Percentiles rank a stretch among this genome's conserved stretches.
Evolutionary conservation across 139 green algal genomes (phyloP).

Genomic region (Tetratostichococcus sp.): DNA sequence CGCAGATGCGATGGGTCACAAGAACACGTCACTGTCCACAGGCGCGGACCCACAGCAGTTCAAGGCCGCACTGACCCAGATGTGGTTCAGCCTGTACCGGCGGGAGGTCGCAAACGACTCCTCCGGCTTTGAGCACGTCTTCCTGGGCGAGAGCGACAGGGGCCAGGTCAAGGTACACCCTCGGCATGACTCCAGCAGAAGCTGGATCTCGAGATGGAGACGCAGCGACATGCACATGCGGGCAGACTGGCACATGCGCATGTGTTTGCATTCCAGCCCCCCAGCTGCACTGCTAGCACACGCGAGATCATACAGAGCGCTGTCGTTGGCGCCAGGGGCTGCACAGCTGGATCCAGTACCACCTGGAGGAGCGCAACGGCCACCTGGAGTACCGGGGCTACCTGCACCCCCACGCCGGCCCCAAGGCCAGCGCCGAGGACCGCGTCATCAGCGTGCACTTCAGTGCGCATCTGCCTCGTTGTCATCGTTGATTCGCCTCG

Average conservation of each 20-base stretch:
- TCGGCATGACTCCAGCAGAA: not conserved
- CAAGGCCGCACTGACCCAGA: slow-evolving; percentile 13
- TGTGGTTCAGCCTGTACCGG: slow-evolving; percentile 49
- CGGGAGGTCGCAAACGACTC: slow-evolving; percentile 43
- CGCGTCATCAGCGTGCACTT: slow-evolving; percentile 43
- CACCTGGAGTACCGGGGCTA: slow-evolving; percentile 52
- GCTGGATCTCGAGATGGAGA: no score
- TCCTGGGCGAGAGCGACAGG: slow-evolving; percentile 61
- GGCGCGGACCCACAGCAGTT: not conserved
- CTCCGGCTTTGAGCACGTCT: slow-evolving; percentile 77
- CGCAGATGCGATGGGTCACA: no score
- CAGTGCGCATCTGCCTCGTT: not conserved
- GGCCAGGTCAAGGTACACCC: not conserved
- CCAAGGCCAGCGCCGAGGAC: slow-evolving; percentile 32
- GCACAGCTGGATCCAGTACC: slow-evolving; percentile 71
- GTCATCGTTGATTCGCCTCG: not conserved
- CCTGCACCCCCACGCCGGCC: slow-evolving; percentile 7
- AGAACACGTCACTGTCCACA: no score
- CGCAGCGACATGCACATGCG: no score
- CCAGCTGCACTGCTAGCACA: no score
- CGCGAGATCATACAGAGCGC: no score
- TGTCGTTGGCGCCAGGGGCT: slow-evolving; percentile 32
- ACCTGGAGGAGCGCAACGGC: slow-evolving; percentile 32
- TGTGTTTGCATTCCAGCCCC: no score
- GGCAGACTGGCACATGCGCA: no score